Evolutionary conservation across 1,284 basidiomycete genomes (phyloP).

Genomic region (Leccinum subrobustum): DNA sequence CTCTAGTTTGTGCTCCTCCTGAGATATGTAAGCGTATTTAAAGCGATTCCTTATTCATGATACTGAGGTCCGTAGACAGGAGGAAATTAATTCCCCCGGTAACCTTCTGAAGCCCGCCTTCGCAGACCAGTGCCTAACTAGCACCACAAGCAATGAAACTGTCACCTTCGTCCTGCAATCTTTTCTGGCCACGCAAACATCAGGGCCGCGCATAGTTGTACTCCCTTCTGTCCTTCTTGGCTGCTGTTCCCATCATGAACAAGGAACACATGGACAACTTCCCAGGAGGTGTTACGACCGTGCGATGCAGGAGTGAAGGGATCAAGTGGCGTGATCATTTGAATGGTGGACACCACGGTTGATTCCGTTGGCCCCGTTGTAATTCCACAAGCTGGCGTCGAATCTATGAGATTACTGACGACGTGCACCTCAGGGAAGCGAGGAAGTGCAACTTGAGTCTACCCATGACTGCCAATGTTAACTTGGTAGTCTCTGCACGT

Average conservation of each 20-base stretch:
- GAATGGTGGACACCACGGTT: not conserved
- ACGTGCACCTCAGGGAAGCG: not conserved
- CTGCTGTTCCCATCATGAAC: constrained; percentile 5
- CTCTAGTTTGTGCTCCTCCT: constrained; percentile 3
- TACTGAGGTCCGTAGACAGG: constrained; percentile 1
- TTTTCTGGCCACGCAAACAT: not conserved
- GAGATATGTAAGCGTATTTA: not conserved
- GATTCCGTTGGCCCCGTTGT: not conserved
- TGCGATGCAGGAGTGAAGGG: not conserved
- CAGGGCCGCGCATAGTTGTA: constrained; percentile 7
- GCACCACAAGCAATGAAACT: not conserved
- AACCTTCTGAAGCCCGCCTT: not conserved
- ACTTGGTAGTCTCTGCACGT: not conserved
- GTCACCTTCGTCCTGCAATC: not conserved
- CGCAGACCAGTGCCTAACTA: not conserved
- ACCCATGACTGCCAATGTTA: not conserved
- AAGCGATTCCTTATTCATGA: not conserved
- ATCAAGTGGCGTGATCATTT: not conserved
- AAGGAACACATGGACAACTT: constrained; percentile 8
- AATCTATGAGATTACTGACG: not conserved
- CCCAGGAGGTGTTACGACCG: not conserved
- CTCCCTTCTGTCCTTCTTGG: constrained; percentile 8
- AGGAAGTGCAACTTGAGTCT: not conserved
- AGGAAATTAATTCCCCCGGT: constrained; percentile 7
- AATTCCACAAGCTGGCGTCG: not conserved